A percentile compares a stretch with the other conserved stretches of the same genome.
These are phyloP conservation scores for Lecanicillium sp. DNA, from an alignment of 2,329 filamentous ascomycete species.

Conservation along the genomic window DNA sequence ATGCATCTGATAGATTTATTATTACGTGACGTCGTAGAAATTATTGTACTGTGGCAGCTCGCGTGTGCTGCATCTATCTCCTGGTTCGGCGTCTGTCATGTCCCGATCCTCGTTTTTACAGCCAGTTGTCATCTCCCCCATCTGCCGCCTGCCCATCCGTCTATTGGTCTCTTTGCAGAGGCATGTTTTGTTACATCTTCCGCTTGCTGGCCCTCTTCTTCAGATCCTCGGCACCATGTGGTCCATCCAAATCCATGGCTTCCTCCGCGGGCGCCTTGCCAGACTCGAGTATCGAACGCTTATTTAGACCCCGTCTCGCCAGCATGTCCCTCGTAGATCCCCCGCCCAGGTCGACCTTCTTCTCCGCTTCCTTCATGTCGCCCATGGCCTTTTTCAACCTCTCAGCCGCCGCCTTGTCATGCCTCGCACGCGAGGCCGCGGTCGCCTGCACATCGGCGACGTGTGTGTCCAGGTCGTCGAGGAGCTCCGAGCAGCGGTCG, in stretches of 20 bases:
- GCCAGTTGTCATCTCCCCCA: no score
- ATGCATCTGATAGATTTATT: no score
- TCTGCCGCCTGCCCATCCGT: no score
- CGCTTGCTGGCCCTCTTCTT: constrained; percentile 45
- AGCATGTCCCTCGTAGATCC: constrained; percentile 15
- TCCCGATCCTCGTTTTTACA: no score
- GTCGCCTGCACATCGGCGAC: constrained; percentile 57
- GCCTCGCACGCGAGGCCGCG: constrained; percentile 45
- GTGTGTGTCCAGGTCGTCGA: constrained; percentile 68
- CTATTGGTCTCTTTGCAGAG: background rate
- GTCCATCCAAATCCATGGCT: constrained; percentile 50
- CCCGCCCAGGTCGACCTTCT: constrained; percentile 16
- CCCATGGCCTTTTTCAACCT: constrained; percentile 42
- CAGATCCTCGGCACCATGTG: constrained; percentile 34
- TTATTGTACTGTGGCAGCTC: background rate
- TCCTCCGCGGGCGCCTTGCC: constrained; percentile 32
- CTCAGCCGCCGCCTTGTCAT: constrained; percentile 38
- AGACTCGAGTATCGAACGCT: constrained; percentile 34
- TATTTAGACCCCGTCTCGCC: constrained; percentile 19
- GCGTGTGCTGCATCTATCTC: background rate
- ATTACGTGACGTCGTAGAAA: no score
- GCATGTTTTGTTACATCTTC: constrained; percentile 36
- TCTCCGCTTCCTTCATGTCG: constrained; percentile 35
- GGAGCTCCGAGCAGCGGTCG: constrained; percentile 64
- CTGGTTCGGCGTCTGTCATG: no score